Percentiles rank a stretch among this genome's conserved stretches.
These are phyloP conservation scores for Leptographium galeiforme DNA, from an alignment of 2,329 filamentous ascomycete species.

Conservation along the genomic window DNA sequence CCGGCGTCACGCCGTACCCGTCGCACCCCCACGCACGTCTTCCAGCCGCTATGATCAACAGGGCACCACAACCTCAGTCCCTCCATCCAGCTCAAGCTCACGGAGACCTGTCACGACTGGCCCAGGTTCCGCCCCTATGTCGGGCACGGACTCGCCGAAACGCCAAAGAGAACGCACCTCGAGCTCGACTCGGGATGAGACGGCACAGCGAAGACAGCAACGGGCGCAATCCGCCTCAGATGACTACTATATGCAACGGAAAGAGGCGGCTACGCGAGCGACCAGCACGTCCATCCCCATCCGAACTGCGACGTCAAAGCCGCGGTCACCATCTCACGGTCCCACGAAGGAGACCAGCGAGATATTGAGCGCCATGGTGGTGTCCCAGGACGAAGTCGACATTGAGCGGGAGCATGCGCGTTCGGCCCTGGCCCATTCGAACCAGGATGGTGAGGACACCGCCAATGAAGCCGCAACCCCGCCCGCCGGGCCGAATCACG, in stretches of 20 bases:
- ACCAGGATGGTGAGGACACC: constrained; percentile 23
- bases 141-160: constrained; percentile 22
- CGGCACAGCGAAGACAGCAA: constrained; percentile 23
- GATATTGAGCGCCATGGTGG: constrained; percentile 62
- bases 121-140: not conserved
- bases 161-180: constrained; percentile 19
- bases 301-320: constrained; percentile 29
- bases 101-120: constrained; percentile 19
- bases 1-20: constrained; percentile 45
- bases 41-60: constrained; percentile 46
- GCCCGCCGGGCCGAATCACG: constrained; percentile 24
- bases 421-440: constrained; percentile 45
- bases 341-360: constrained; percentile 66
- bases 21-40: constrained; percentile 70
- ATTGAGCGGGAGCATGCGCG: constrained; percentile 58
- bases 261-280: constrained; percentile 1
- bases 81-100: constrained; percentile 19
- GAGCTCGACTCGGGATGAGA: constrained; percentile 16
- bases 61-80: not conserved
- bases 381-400: constrained; percentile 64
- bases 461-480: constrained; percentile 31
- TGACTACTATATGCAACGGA: constrained; percentile 27
- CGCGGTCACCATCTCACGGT: constrained; percentile 35
- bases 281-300: constrained; percentile 28
- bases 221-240: constrained; percentile 14